Evolutionary conservation across 306 rosid species (phyloP).

Genomic region (Calophaca sinica): DNA sequence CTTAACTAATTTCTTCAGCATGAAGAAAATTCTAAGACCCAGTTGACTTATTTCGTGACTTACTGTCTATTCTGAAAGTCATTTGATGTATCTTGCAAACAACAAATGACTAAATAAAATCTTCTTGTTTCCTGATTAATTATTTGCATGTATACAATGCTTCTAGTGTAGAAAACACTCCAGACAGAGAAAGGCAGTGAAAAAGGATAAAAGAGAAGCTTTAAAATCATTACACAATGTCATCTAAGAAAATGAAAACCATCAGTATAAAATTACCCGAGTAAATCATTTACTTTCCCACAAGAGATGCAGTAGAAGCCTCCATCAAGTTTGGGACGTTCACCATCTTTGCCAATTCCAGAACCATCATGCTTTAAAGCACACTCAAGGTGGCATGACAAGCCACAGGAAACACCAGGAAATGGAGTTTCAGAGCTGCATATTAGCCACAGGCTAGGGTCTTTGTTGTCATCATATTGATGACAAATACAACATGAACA

Average conservation of each 20-base stretch:
- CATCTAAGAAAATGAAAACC: constrained; percentile 36
- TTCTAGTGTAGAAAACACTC: constrained; percentile 20
- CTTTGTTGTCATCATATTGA: constrained; percentile 94
- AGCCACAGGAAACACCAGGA: constrained; percentile 81
- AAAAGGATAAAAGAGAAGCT: background rate
- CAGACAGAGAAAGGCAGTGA: constrained; percentile 23
- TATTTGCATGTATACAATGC: constrained; percentile 11
- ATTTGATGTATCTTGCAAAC: constrained; percentile 1
- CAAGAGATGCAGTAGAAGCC: constrained; percentile 84
- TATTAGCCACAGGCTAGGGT: constrained; percentile 94
- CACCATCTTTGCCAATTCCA: constrained; percentile 67
- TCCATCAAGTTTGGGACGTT: constrained; percentile 70
- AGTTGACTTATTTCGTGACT: background rate
- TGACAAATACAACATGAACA: constrained; percentile 93
- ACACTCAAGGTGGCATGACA: constrained; percentile 99
- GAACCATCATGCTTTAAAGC: constrained; percentile 78
- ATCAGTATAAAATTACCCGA: constrained; percentile 64
- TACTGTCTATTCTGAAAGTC: constrained; percentile 2
- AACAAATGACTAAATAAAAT: constrained; percentile 19
- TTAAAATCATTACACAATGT: constrained; percentile 16
- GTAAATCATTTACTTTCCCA: constrained; percentile 86
- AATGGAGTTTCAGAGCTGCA: constrained; percentile 91
- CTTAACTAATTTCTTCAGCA: background rate
- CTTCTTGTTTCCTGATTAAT: background rate
- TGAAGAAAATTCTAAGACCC: background rate